Evolutionary conservation across 495 filamentous ascomycete species (phyloP), one percentile per base, ranked within the genome.

Genomic region (Xylaria telfairii): DNA sequence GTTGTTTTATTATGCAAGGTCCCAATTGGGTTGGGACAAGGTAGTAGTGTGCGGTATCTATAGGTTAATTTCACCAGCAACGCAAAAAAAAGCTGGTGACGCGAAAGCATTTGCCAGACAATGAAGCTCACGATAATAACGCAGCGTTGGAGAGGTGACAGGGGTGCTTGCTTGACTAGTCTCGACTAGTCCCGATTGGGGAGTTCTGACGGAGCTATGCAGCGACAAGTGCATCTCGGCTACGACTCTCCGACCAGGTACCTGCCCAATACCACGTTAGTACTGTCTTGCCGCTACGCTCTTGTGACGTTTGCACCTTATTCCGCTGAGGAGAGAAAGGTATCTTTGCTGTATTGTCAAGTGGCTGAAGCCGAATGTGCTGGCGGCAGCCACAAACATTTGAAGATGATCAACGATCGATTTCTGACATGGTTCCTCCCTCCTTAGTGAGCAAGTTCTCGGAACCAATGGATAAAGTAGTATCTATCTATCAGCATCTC

Each of bases 121-220:
- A 76, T 57, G 71, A 78, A 78, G 76, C 71, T 78, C 76, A 78
- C 76, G 76, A 78, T 78, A 76, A 76, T 71, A 62, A 21, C 62
- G 62, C 62, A 65, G 44, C 3, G 62, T 65, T 24, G 44, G 30
- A 51, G 17, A n/a, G 9, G 42, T 21, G 42, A 37, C 44, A 65
- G 62, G 62, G 62, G 42, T 51, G 44, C 39, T 47, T 54, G 10
- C 34, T 46, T n/a, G n/a, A 10, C 44, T 19, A 28, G 53, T 34
- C 15, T 15, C 17, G 53, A 34, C 53, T 37, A 37, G 21, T 17
- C 8, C 21, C 17, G 12, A 37, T 17, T 51, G 26, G 62, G 62
- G 49, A 65, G 62, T 28, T 65, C 62, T 65, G 62, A 51, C 62
- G 62, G 62, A 47, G 44, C 62, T 8, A 49, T 39, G 62, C 62